A percentile compares a stretch with the other conserved stretches of the same genome.
phyloP scores from a whole-genome alignment of 2,329 filamentous ascomycete species.

The Exophiala sp. region DNA sequence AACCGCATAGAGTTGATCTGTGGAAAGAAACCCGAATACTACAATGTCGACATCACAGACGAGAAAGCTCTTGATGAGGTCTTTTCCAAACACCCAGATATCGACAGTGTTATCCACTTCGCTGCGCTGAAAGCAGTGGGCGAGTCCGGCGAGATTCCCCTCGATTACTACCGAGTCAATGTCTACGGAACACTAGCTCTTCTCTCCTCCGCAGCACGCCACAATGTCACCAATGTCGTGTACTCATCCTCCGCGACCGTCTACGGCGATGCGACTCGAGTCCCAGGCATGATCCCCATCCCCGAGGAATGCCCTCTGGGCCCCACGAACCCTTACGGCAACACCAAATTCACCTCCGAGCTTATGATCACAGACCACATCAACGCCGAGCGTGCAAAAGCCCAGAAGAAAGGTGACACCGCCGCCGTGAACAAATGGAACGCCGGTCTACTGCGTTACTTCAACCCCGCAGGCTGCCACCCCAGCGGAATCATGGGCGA shows the following conservation, averaged over 20 bases:
- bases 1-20: constrained; percentile 93
- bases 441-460: constrained; percentile 88
- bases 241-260: constrained; percentile 98
- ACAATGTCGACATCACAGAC: constrained; percentile 84
- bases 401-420: constrained; percentile 72
- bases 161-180: constrained; percentile 98
- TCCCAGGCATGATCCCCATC: constrained; percentile 98
- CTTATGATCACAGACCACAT: constrained; percentile 87
- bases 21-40: constrained; percentile 81
- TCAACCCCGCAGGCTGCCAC: constrained; percentile 94
- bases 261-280: constrained; percentile 94
- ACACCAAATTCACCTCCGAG: constrained; percentile 92
- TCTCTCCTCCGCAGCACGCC: constrained; percentile 77
- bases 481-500: constrained; percentile 97
- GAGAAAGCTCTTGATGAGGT: constrained; percentile 79
- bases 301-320: constrained; percentile 94
- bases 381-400: constrained; percentile 78
- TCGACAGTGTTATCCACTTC: constrained; percentile 98
- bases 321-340: constrained; percentile 95
- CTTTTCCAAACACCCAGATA: constrained; percentile 83
- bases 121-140: constrained; percentile 97
- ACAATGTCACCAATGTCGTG: constrained; percentile 94
- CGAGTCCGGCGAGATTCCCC: constrained; percentile 86
- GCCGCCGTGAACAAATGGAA: constrained; percentile 79
- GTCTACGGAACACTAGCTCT: constrained; percentile 88